A percentile compares a stretch with the other conserved stretches of the same genome.
Evolutionary conservation across 345 rosid genomes (phyloP).

Genomic region (Acer yangbiense): DNA sequence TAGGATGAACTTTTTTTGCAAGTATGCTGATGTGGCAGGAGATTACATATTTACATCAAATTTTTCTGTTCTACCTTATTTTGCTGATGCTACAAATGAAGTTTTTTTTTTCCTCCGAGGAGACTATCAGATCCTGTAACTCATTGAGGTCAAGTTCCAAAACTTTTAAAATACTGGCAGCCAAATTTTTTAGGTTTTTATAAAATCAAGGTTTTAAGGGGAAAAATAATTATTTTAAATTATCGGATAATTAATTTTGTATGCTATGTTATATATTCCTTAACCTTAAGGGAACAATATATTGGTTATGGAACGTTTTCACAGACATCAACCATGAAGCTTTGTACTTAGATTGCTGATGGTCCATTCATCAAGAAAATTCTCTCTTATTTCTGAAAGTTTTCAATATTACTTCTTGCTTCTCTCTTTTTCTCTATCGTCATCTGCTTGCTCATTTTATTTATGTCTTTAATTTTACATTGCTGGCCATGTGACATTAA

Average conservation of each 20-base stretch:
- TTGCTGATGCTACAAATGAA: background rate
- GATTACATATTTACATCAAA: background rate
- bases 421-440: background rate
- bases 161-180: background rate
- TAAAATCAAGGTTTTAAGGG: background rate
- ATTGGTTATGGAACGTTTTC: background rate
- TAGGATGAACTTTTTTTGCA: background rate
- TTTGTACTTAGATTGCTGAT: constrained; percentile 7
- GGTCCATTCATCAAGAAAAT: background rate
- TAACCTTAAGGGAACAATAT: background rate
- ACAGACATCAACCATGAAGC: background rate
- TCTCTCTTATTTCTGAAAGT: background rate
- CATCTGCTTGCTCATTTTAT: background rate
- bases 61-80: background rate
- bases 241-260: background rate
- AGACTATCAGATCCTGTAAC: background rate
- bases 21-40: background rate
- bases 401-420: background rate
- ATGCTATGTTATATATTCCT: background rate
- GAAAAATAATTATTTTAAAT: background rate
- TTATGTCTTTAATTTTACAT: background rate
- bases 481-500: constrained; percentile 1
- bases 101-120: background rate
- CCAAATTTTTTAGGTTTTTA: background rate
- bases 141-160: background rate